Conservation (phyloP, 768 basidiomycete species). For the Chalciporus piperatus region DNA sequence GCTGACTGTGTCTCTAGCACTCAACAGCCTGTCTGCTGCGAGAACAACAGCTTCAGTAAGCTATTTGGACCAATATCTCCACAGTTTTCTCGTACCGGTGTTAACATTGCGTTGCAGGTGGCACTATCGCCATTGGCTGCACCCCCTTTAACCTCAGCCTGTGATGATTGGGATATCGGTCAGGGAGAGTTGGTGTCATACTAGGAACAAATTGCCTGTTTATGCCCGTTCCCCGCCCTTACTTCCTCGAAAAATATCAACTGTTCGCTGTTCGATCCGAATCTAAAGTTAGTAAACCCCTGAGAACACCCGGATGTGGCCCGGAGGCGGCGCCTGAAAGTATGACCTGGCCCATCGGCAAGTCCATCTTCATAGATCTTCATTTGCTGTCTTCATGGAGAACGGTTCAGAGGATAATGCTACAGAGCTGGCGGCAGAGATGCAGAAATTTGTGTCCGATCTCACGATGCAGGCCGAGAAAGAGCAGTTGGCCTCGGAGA, state of each 20-base stretch:
- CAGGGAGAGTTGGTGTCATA: too few species aligned
- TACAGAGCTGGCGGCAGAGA: slow-evolving; percentile 17
- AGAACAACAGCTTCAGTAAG: slow-evolving; percentile 1
- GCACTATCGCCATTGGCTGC: background rate
- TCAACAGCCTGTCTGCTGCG: background rate
- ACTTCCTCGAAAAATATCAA: too few species aligned
- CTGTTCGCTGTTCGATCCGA: background rate
- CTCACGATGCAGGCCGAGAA: slow-evolving; percentile 35
- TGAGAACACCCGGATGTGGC: slow-evolving; percentile 2
- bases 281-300: background rate
- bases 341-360: background rate
- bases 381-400: slow-evolving; percentile 14
- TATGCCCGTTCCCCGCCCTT: too few species aligned
- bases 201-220: too few species aligned
- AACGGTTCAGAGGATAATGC: slow-evolving; percentile 6
- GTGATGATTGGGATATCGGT: background rate
- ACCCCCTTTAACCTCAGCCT: background rate
- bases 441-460: slow-evolving; percentile 26
- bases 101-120: background rate
- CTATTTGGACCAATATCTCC: background rate
- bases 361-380: background rate
- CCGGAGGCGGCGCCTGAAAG: slow-evolving; percentile 9
- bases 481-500: slow-evolving; percentile 47
- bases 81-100: background rate
- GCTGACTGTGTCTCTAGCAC: background rate